Base-by-base conservation (phyloP, 306 rosid genomes). In the Aeschynomene evenia region DNA sequence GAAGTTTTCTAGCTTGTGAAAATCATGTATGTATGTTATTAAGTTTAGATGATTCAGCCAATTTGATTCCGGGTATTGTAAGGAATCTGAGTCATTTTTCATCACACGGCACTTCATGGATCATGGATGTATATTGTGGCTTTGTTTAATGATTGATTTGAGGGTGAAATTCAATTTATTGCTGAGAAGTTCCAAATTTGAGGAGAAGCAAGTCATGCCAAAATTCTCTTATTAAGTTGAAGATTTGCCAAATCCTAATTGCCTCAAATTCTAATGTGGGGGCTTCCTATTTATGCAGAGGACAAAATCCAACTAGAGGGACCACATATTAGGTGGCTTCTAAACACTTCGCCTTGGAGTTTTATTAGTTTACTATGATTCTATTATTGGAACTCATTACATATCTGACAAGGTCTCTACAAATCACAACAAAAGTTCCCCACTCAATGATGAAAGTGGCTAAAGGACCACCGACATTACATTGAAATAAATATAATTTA, bases 51-150 rank as follows among this genome's bases (percentile, higher is more conserved):
- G n/a, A 24, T 64, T 60, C 52, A 10, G 45, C 68, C 59, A 55
- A 69, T 77, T 71, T 78, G 77, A 77, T 77, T 68, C 54, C 57
- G 9, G 49, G 46, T 34, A n/a, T 63, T 73, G 68, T 58, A 15
- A 11, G 51, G 80, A 77, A 63, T 63, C 69, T 9, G 77, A 48
- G 82, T 62, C 77, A 36, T 68, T 63, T 56, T 69, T 55, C 23
- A 62, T 56, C 46, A 9, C 46, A 49, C 58, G 82, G 70, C 74
- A 63, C 11, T 68, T 31, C 20, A 48, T 42, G 59, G 59, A 19
- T 31, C 20, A 48, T 42, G 59, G 59, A 19, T 22, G 67, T 73
- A 42, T 73, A 40, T 48, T 42, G 23, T 24, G 54, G 58, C 39
- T 52, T 65, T 68, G 60, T 77, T 34, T 15, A 8, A 61, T 52